Base-by-base conservation (phyloP, 495 filamentous ascomycete genomes). In the Daldinia childiae region DNA sequence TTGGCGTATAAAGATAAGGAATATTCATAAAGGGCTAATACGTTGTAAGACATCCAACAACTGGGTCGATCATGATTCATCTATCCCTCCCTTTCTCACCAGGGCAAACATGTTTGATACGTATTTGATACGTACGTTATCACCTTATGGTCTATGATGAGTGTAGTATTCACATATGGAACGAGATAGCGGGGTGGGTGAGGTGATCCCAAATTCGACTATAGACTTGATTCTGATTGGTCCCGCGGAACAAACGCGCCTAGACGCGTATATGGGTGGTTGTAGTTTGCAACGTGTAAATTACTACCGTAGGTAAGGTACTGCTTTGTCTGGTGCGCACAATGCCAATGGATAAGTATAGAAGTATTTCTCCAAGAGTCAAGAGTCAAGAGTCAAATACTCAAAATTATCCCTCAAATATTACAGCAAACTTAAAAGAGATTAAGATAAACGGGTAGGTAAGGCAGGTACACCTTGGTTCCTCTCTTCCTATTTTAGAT, bases 181-280 rank as follows among this genome's bases (percentile, higher is more conserved):
- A 52, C 19, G 55, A 41, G 62, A 65, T 57, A 65, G 50, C 62
- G 29, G 45, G n/a, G 62, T 56, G 55, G 68, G 17, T 62, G 51
- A 39, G 6, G 24, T 24, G 21, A 39, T 68, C 26, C 27, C 39
- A 56, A 63, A 68, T 32, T 59, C 19, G 50, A 43, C 56, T 62
- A 52, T 55, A 69, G 34, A 43, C 29, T 57, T 8, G 21, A 12
- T 63, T 34, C 3, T 69, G 62, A 73, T 73, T 73, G 66, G 66
- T 6, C 52, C 32, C 48, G 26, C 26, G 39, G 62, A 66, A 30
- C 57, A 69, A 73, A 73, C 71, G 71, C 71, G 71, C 52, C 36
- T 59, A 66, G 62, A 63, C 71, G 71, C 71, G 71, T 73, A 69
- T 61, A 57, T 45, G 17, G n/a, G 26, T 15, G 45, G 30, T 56